phyloP scores from a whole-genome alignment of 2,329 filamentous ascomycete species.

The Sporothrix pallida region DNA sequence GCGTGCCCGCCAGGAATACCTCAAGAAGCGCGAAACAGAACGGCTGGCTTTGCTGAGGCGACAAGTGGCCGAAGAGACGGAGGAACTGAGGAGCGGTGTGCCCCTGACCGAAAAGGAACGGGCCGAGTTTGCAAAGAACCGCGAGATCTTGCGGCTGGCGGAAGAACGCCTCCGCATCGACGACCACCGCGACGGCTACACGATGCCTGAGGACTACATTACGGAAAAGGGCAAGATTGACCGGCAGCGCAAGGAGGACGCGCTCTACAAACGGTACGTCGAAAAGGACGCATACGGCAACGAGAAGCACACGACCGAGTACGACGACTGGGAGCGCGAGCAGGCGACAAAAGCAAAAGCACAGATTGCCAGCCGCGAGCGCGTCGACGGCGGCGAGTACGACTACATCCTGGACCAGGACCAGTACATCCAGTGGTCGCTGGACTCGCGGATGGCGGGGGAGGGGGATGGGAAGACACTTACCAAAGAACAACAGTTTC shows the following conservation, averaged over 20 bases:
- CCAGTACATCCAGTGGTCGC: conserved; percentile 83
- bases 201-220: conserved; percentile 92
- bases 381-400: conserved; percentile 81
- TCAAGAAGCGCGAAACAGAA: conserved; percentile 90
- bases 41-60: conserved; percentile 83
- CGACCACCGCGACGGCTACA: conserved; percentile 89
- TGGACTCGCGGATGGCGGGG: conserved; percentile 74
- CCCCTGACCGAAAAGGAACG: conserved; percentile 78
- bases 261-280: conserved; percentile 87
- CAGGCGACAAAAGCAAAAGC: conserved; percentile 86
- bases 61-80: conserved; percentile 87
- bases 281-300: conserved; percentile 86
- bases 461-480: conserved; percentile 62
- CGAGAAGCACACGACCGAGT: conserved; percentile 88
- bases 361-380: conserved; percentile 76
- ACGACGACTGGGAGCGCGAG: conserved; percentile 94
- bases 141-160: conserved; percentile 78
- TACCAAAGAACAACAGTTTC: conserved; percentile 77
- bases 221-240: conserved; percentile 92
- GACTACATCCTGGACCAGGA: conserved; percentile 91
- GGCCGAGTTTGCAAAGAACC: conserved; percentile 86
- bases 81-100: conserved; percentile 77
- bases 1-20: conserved; percentile 86
- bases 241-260: conserved; percentile 83
- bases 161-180: conserved; percentile 88